Evolutionary conservation across 257 asterid genomes (phyloP).

Genomic region (Mentha longifolia): DNA sequence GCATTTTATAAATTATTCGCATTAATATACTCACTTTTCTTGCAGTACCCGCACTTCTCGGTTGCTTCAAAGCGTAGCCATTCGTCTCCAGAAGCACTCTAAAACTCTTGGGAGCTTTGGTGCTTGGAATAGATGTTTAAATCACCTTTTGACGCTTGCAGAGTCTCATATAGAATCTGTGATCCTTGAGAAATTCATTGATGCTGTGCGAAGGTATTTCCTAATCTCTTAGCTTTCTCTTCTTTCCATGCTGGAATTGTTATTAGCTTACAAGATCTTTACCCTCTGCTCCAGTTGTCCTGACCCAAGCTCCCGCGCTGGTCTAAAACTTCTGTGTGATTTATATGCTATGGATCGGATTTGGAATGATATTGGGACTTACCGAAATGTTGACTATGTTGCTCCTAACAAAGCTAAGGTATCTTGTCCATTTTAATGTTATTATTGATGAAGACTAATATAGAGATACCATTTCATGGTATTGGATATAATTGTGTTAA

Average conservation of each 20-base stretch:
- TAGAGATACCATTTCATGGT: neutral
- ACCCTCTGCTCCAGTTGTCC: constrained; percentile 64
- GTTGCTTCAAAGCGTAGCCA: constrained; percentile 84
- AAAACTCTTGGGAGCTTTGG: constrained; percentile 91
- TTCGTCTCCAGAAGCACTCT: constrained; percentile 87
- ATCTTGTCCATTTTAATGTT: constrained; percentile 16
- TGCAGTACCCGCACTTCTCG: constrained; percentile 97
- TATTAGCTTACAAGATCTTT: constrained; percentile 15
- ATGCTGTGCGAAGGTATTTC: constrained; percentile 72
- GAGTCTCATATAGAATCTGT: constrained; percentile 95
- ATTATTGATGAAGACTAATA: neutral
- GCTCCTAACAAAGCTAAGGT: constrained; percentile 99
- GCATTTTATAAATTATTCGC: constrained; percentile 13
- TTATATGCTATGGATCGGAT: constrained; percentile 92
- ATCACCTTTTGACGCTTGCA: constrained; percentile 94
- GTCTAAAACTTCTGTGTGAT: constrained; percentile 89
- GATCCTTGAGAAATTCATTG: constrained; percentile 81
- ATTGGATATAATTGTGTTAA: neutral
- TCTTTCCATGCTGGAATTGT: constrained; percentile 1
- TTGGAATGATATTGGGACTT: constrained; percentile 97
- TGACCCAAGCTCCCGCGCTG: constrained; percentile 68
- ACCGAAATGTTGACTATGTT: constrained; percentile 94
- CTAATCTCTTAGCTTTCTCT: constrained; percentile 1
- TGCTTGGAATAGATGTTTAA: constrained; percentile 98
- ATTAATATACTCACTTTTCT: constrained; percentile 20